Percentiles rank a stretch among this genome's conserved stretches.
These are phyloP conservation scores for Fusarium chlamydosporum DNA, from an alignment of 2,329 filamentous ascomycete species.

Conservation along the genomic window DNA sequence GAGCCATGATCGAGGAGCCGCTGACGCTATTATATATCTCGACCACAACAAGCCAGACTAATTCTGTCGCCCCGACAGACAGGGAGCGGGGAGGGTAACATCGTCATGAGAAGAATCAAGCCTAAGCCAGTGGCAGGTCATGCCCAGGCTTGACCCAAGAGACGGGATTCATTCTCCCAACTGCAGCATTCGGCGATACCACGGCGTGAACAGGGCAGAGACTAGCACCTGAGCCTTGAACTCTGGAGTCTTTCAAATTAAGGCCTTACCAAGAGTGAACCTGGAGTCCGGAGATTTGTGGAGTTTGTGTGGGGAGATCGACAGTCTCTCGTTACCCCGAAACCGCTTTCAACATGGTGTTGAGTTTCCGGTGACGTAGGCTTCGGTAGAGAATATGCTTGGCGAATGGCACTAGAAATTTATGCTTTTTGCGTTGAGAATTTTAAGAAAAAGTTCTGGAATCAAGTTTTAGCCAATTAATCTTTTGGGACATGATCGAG, in stretches of 20 bases:
- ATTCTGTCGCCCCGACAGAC: constrained; percentile 33
- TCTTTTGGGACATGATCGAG: not conserved
- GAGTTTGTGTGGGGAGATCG: constrained; percentile 46
- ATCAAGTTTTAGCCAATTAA: not conserved
- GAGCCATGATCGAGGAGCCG: not conserved
- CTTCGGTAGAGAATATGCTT: constrained; percentile 27
- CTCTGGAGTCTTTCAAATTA: constrained; percentile 13
- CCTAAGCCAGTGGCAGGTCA: not conserved
- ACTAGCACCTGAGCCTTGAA: constrained; percentile 13
- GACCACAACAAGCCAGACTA: constrained; percentile 1
- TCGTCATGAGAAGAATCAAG: constrained; percentile 22
- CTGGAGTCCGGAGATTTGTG: constrained; percentile 42
- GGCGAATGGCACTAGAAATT: constrained; percentile 25
- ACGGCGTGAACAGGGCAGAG: constrained; percentile 28
- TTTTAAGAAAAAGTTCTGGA: not conserved
- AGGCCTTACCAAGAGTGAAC: constrained; percentile 26
- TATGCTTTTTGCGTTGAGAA: constrained; percentile 6
- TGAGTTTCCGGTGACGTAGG: constrained; percentile 38
- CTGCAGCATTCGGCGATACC: constrained; percentile 35
- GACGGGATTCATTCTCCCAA: not conserved
- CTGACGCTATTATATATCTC: constrained; percentile 33
- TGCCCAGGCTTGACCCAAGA: not conserved
- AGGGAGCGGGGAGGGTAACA: constrained; percentile 32
- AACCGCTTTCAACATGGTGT: constrained; percentile 21
- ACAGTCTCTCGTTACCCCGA: constrained; percentile 20